A percentile compares a stretch with the other conserved stretches of the same genome.
These are phyloP conservation scores for Sporisorium graminicola DNA, from an alignment of 1,284 basidiomycete genomes.

Conservation along the genomic window DNA sequence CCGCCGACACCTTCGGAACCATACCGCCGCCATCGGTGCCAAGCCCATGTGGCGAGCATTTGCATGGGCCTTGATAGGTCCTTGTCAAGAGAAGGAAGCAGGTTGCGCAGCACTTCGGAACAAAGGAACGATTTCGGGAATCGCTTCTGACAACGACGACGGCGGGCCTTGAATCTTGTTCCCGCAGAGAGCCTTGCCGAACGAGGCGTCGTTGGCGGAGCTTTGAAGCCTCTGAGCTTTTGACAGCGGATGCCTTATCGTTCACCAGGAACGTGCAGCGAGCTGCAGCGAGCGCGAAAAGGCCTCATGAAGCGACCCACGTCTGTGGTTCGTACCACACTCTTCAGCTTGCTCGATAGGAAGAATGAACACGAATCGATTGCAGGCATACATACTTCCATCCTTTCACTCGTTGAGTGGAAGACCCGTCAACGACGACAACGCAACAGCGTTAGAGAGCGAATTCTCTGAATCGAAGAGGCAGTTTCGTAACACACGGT, in stretches of 20 bases:
- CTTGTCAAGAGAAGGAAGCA: background rate
- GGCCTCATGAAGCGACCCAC: background rate
- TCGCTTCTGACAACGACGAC: background rate
- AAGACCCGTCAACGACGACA: too few relatives aligned
- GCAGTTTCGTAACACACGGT: background rate
- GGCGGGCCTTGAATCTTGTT: background rate
- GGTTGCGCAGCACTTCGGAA: too few relatives aligned
- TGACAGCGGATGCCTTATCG: background rate
- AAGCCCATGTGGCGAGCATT: background rate
- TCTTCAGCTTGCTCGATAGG: too few relatives aligned
- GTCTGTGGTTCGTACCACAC: too few relatives aligned
- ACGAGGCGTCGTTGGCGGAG: too few relatives aligned
- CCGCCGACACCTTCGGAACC: slow-evolving; percentile 5
- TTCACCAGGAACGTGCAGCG: background rate
- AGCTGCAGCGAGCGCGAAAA: slow-evolving; percentile 2
- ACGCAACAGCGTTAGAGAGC: too few relatives aligned
- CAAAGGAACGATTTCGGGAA: background rate
- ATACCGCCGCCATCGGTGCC: slow-evolving; percentile 3
- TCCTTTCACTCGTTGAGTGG: too few relatives aligned
- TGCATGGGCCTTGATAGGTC: background rate
- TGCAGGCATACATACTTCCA: too few relatives aligned
- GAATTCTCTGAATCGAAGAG: background rate
- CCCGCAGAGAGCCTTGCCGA: too few relatives aligned
- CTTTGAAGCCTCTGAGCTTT: background rate
- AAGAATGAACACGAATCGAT: background rate